Evolutionary conservation across 768 basidiomycete genomes (phyloP), one percentile per base, ranked within the genome.

Genomic region (Suillus subluteus): DNA sequence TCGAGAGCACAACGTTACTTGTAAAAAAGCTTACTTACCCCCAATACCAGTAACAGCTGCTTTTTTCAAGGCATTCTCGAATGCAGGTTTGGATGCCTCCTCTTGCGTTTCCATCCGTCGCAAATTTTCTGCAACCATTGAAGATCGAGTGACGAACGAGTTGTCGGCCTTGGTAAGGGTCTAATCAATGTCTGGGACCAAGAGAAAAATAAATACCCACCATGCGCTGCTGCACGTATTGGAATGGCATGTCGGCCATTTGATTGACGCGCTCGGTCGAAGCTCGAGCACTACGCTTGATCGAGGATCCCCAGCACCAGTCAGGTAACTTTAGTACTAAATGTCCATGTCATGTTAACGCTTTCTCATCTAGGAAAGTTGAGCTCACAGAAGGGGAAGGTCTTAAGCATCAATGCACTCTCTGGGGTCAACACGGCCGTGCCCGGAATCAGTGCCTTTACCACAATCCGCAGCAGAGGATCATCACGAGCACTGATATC

Each of bases 101-200:
- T 72, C 72, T 8, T 70, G 23, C 15, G 37, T 30, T 23, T 69
- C 46, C 72, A 74, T 72, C 2, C 68, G 71, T 21, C 35, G 32
- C 23, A 72, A 61, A 41, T 65, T 66, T 11, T 71, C 62, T 4
- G 64, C 54, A 23, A 69, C 68, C 70, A 72, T 70, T 1, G 62
- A 63, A 18, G n/a, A 32, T 46, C 8, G 62, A 21, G 26, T 38
- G 4, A 62, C 4, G 13, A 41, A 2, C 37, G 59, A 37, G 43
- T 6, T 23, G 11, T 62, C 38, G 4, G 30, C 18, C 54, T 55
- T 35, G 30, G 11, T 11, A 35, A 5, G 54, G 30, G 15, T 21
- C 16, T 3, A 55, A 55, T 35, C 54, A 35, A 35, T 35, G 32
- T 21, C 32, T 55, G 7, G 16, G 18, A 35, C 18, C 4, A 55